Evolutionary conservation across 139 green algal genomes (phyloP), one percentile per base, ranked within the genome.

Genomic region (Tetradesmus lagerheimii): DNA sequence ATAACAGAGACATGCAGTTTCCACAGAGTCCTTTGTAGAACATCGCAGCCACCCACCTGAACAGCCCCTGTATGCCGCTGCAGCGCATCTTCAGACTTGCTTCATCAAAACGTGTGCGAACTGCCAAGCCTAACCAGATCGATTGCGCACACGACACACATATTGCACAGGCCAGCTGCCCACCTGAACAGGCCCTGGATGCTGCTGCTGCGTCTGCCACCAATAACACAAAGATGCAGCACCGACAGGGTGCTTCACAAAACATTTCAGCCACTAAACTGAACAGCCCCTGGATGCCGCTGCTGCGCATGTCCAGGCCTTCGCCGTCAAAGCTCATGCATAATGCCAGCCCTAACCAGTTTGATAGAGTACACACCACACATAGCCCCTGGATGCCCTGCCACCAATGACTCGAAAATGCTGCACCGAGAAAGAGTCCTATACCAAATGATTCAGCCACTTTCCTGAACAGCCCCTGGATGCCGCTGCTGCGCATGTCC

Each of bases 401-500:
- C n/a, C n/a, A n/a, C n/a, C n/a, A n/a, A n/a, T n/a, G n/a, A n/a
- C n/a, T n/a, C n/a, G n/a, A n/a, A n/a, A n/a, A n/a, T n/a, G n/a
- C n/a, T n/a, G n/a, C n/a, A n/a, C n/a, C n/a, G n/a, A n/a, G n/a
- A n/a, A n/a, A n/a, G n/a, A n/a, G n/a, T n/a, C n/a, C n/a, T n/a
- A n/a, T n/a, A n/a, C n/a, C n/a, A n/a, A n/a, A n/a, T n/a, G n/a
- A n/a, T n/a, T n/a, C 53, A 66, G 53, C 14, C n/a, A 14, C 64
- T 6, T 16, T 97, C 0, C 47, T 38, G 90, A 95, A 98, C 11
- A 97, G 89, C 41, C 87, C 91, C 45, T 92, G 43, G 34, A 97
- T 86, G 38, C 89, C 91, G 1, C 71, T 74, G 29, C 88, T 91
- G 18, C 94, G 92, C 89, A 97, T 89, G 53, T 95, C 87, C 71